phyloP scores from a whole-genome alignment of 2,329 filamentous ascomycete genomes.

The Colletotrichum phormii region DNA sequence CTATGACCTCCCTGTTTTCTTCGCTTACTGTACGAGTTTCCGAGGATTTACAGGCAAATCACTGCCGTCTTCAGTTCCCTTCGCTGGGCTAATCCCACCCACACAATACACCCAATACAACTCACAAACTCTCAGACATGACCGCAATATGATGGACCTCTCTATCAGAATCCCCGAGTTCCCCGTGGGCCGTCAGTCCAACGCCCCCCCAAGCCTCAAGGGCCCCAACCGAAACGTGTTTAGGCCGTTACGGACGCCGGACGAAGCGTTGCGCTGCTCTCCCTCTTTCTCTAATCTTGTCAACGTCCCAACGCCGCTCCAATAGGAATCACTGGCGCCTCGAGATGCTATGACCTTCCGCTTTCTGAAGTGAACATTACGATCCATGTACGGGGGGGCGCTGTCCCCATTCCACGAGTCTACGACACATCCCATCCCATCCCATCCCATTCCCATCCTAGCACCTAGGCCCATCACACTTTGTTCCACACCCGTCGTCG shows the following conservation, averaged over 20 bases:
- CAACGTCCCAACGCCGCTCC: slow-evolving; percentile 14
- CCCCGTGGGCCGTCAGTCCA: not conserved
- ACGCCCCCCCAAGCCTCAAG: not conserved
- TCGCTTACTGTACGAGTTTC: not conserved
- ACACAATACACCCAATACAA: slow-evolving; percentile 7
- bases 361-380: slow-evolving; percentile 7
- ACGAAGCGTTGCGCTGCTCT: not conserved
- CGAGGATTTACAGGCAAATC: slow-evolving; percentile 1
- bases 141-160: slow-evolving; percentile 19
- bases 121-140: slow-evolving; percentile 1
- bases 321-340: slow-evolving; percentile 30
- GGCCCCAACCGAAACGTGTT: slow-evolving; percentile 17
- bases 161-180: not conserved
- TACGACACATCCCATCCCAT: slow-evolving; percentile 5
- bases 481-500: slow-evolving; percentile 5
- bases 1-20: not conserved
- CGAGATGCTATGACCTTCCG: slow-evolving; percentile 29
- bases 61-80: not conserved
- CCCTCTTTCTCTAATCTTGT: not conserved
- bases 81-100: not conserved
- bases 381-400: not conserved
- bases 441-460: not conserved
- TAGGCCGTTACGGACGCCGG: slow-evolving; percentile 23
- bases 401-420: not conserved
- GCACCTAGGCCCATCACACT: not conserved